A percentile compares a stretch with the other conserved stretches of the same genome.
Conservation (phyloP, 257 asterid species). For the Solanum okadae region DNA sequence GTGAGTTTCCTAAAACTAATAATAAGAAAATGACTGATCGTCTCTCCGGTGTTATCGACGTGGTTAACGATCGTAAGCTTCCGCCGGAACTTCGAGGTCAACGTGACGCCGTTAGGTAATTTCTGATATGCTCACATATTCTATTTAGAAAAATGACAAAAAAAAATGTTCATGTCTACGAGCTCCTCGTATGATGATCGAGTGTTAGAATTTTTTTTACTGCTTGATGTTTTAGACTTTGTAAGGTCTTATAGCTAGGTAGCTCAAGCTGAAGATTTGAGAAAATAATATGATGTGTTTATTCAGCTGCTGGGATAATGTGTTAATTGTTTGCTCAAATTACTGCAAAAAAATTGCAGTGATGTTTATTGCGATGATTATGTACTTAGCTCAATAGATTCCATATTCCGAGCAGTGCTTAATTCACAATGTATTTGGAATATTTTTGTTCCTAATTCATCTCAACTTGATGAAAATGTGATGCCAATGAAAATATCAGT, state of each 20-base stretch:
- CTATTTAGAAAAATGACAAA: background rate
- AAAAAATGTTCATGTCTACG: background rate
- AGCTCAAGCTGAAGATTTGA: background rate
- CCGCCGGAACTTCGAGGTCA: conserved; percentile 91
- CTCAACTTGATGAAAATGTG: background rate
- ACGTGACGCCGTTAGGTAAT: conserved; percentile 63
- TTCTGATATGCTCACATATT: background rate
- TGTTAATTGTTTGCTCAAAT: background rate
- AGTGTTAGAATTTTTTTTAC: background rate
- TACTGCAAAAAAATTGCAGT: background rate
- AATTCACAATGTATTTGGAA: background rate
- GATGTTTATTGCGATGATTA: background rate
- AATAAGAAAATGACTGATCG: conserved; percentile 40
- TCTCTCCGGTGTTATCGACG: conserved; percentile 67
- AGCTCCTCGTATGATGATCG: background rate
- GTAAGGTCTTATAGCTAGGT: background rate
- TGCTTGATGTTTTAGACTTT: background rate
- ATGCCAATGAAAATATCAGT: background rate
- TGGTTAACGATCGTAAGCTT: conserved; percentile 76
- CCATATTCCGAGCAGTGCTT: background rate
- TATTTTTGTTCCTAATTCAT: background rate
- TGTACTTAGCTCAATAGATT: background rate
- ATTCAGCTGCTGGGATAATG: background rate
- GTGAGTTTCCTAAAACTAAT: conserved; percentile 3
- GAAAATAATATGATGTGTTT: background rate